Conservation (phyloP, 208 protist genomes). For the Leishmania arabica region DNA sequence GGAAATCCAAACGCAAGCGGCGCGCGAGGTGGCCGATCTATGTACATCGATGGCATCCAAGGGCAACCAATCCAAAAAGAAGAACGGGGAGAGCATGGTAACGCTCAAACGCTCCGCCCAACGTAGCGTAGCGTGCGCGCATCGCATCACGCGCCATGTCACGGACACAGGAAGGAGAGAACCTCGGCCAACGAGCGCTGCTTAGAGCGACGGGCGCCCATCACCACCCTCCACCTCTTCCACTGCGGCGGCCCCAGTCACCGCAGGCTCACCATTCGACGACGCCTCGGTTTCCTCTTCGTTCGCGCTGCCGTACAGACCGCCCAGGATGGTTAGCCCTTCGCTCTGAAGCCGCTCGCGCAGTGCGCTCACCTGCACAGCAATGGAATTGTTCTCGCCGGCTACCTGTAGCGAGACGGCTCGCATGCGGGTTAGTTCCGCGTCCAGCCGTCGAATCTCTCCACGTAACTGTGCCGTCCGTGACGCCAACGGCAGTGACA, state of each 20-base stretch:
- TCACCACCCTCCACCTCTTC: not conserved
- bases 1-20: not conserved
- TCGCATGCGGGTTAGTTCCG: conserved; percentile 51
- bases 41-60: conserved; percentile 4
- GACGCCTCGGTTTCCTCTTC: not conserved
- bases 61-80: conserved; percentile 18
- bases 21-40: not conserved
- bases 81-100: not conserved
- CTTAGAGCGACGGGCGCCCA: not conserved
- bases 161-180: not conserved
- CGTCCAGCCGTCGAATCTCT: conserved; percentile 64
- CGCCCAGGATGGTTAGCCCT: conserved; percentile 61
- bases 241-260: not conserved
- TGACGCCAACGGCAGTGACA: conserved; percentile 12
- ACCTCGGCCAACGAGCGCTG: not conserved
- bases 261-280: not conserved
- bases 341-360: conserved; percentile 54
- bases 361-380: conserved; percentile 53
- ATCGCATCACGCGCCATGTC: not conserved
- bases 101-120: not conserved
- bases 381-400: conserved; percentile 62
- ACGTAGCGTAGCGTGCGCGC: not conserved
- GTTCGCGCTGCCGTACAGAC: conserved; percentile 21
- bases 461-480: conserved; percentile 35
- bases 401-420: conserved; percentile 47